A percentile compares a stretch with the other conserved stretches of the same genome.
Conservation (phyloP, 1,139 yeast genomes). For the Candida labiduridarum region DNA sequence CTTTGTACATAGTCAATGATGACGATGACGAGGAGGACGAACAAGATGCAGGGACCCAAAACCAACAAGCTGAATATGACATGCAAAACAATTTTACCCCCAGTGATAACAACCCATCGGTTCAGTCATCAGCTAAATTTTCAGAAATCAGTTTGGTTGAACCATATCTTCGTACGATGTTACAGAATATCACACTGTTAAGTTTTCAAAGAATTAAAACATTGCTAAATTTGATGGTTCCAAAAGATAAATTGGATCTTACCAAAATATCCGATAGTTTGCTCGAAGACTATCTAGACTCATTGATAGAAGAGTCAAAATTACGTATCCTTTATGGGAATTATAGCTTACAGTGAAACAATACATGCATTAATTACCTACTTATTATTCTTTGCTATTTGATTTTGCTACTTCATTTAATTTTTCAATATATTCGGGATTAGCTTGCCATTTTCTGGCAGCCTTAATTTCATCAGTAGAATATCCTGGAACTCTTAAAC, state of each 20-base stretch:
- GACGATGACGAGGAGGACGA: conserved; percentile 11
- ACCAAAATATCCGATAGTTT: conserved; percentile 1
- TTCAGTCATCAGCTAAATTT: conserved; percentile 4
- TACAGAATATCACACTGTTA: conserved; percentile 13
- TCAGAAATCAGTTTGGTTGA: conserved; percentile 10
- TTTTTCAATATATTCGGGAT: conserved; percentile 70
- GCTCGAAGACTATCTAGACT: conserved; percentile 19
- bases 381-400: conserved; percentile 7
- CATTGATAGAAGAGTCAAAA: conserved; percentile 20
- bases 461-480: conserved; percentile 88
- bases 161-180: conserved; percentile 10
- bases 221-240: conserved; percentile 15
- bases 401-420: conserved; percentile 19
- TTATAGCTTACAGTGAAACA: conserved; percentile 16
- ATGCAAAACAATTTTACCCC: conserved; percentile 2
- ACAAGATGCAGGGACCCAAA: neutral
- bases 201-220: conserved; percentile 15
- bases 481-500: conserved; percentile 90
- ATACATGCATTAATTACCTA: neutral
- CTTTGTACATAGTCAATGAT: conserved; percentile 25
- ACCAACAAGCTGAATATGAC: neutral
- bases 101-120: neutral
- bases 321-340: conserved; percentile 20
- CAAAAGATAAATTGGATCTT: conserved; percentile 14
- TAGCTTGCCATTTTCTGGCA: conserved; percentile 80